Evolutionary conservation across 2,329 filamentous ascomycete genomes (phyloP), one percentile per base, ranked within the genome.

Genomic region (Hortaea werneckii): DNA sequence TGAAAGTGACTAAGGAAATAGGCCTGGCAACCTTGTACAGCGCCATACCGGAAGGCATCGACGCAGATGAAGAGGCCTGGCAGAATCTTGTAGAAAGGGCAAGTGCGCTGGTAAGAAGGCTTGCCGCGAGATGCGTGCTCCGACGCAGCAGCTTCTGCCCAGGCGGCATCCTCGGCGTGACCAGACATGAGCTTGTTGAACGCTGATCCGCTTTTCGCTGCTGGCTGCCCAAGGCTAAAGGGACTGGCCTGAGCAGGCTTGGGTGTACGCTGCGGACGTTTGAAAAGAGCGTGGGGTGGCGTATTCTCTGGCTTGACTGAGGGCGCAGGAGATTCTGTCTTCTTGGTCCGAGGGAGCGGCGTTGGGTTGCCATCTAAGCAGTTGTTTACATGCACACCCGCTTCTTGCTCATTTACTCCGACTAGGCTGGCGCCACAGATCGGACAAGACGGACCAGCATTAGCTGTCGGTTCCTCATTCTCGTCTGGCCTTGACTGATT

Each of bases 1-100:
- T 98, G 92, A 55, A 96, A 98, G 62, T 98, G 92, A 57, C 89
- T 95, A 8, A 98, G 75, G 55, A 98, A 98, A 62, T 98, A 98
- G 1, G 90, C 92, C 44, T 85, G 83, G 63, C 89, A 95, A 0
- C 87, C 89, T 60, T 94, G 77, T 0, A 98, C 87, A 4, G 89
- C 87, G 2, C 92, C 92, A 59, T 96, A 98, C 13, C 90, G 81
- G 60, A 98, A 95, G 0, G 92, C 92, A 65, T 98, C 92, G 0
- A 98, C 92, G 47, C 87, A 94, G 44, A 96, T 94, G 52, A 77
- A 87, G 58, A 95, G 84, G 0, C 87, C 88, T 0, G 90, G 89
- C 68, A 98, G 82, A 52, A 96, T 95, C 66, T 98, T 98, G 72
- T 98, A 98, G 59, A 98, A 98, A 0, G 92, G 92, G 60, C 92